A percentile compares a stretch with the other conserved stretches of the same genome.
These are phyloP conservation scores for Coleophoma cylindrospora DNA, from an alignment of 2,329 filamentous ascomycete species.

Conservation along the genomic window DNA sequence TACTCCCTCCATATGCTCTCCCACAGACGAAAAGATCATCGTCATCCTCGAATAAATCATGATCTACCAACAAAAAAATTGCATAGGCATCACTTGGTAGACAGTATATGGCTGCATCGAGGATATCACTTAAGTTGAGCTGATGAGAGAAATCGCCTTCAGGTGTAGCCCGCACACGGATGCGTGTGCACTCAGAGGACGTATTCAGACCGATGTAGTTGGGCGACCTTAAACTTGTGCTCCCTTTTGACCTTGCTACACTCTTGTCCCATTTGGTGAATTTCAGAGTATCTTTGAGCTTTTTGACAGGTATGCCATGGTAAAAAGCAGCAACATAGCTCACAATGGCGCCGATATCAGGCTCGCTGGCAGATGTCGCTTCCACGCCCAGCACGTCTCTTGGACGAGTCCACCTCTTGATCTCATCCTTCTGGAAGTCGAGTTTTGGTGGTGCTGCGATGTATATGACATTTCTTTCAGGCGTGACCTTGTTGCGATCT, in stretches of 20 bases:
- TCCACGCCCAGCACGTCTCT: neutral
- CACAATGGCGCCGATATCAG: conserved; percentile 10
- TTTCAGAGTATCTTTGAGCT: conserved; percentile 6
- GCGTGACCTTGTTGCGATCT: conserved; percentile 16
- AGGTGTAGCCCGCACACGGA: conserved; percentile 15
- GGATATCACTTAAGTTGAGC: conserved; percentile 20
- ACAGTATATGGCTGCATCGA: conserved; percentile 19
- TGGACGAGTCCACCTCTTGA: conserved; percentile 7
- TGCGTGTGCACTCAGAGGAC: conserved; percentile 8
- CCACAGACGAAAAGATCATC: conserved; percentile 65
- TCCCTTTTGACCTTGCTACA: neutral
- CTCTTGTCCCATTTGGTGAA: conserved; percentile 10
- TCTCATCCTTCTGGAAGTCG: conserved; percentile 3
- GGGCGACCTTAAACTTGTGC: conserved; percentile 1
- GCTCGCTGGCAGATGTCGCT: neutral
- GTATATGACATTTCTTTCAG: conserved; percentile 15
- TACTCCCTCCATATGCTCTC: conserved; percentile 58
- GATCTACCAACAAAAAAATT: conserved; percentile 18
- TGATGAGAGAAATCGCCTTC: conserved; percentile 16
- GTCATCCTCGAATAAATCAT: conserved; percentile 29
- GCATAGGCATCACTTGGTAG: conserved; percentile 21
- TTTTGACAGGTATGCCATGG: conserved; percentile 17
- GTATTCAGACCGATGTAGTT: neutral
- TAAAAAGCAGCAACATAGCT: conserved; percentile 21
- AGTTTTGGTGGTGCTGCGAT: conserved; percentile 14